Evolutionary conservation across 1,139 yeast species (phyloP).

Genomic region (Saccharomyces hybrid): DNA sequence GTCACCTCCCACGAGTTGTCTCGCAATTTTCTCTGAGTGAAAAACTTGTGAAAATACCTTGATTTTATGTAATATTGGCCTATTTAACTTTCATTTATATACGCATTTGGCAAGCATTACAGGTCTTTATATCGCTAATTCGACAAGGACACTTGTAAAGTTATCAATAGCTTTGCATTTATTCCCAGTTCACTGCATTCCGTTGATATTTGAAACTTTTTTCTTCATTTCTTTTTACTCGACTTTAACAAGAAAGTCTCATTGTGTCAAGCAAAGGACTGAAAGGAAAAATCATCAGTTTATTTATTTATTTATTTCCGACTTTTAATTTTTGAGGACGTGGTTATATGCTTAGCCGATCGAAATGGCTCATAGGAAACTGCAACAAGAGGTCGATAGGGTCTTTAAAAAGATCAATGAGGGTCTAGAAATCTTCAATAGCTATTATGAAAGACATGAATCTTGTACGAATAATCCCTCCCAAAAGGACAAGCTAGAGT

Average conservation of each 20-base stretch:
- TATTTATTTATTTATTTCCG: not conserved
- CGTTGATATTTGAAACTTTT: not conserved
- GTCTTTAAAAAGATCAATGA: slow-evolving; percentile 72
- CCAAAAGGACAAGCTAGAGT: slow-evolving; percentile 66
- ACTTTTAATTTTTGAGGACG: not conserved
- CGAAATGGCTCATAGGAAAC: slow-evolving; percentile 57
- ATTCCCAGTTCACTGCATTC: not conserved
- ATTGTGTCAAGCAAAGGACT: not conserved
- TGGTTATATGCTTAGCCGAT: slow-evolving; percentile 2
- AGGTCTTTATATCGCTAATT: not conserved
- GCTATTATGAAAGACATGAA: slow-evolving; percentile 61
- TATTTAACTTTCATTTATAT: not conserved
- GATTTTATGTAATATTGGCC: not conserved
- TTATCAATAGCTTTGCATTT: not conserved
- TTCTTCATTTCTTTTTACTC: not conserved
- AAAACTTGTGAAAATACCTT: slow-evolving; percentile 1
- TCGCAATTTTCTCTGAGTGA: slow-evolving; percentile 1
- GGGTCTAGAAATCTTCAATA: slow-evolving; percentile 63
- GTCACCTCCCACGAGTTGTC: not conserved
- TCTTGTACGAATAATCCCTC: slow-evolving; percentile 52
- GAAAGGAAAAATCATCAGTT: not conserved
- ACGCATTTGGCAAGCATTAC: not conserved
- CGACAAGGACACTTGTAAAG: not conserved
- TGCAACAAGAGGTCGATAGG: slow-evolving; percentile 71
- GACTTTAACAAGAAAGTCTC: not conserved